A percentile compares a stretch with the other conserved stretches of the same genome.
phyloP scores from a whole-genome alignment of 176 grass and related monocot species.

The Avena sativa region DNA sequence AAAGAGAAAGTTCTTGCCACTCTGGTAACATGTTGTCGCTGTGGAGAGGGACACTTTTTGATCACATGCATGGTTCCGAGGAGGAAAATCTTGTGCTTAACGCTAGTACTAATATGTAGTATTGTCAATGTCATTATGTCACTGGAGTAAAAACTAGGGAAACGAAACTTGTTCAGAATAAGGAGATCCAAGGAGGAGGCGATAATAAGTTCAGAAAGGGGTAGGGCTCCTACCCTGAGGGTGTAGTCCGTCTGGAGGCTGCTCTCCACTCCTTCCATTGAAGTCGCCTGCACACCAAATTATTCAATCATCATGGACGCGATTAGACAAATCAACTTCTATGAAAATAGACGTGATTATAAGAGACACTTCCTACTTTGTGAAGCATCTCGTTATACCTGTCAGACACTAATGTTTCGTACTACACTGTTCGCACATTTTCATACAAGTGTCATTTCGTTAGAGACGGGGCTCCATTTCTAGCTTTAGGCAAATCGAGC shows the following conservation, averaged over 20 bases:
- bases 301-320: not conserved
- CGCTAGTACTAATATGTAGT: not conserved
- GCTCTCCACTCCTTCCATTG: constrained; percentile 83
- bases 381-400: too few relatives aligned
- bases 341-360: not conserved
- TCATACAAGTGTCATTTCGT: too few relatives aligned
- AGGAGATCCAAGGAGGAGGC: not conserved
- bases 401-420: too few relatives aligned
- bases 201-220: not conserved
- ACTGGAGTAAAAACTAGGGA: not conserved
- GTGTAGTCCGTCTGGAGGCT: constrained; percentile 99
- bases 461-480: too few relatives aligned
- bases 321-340: not conserved
- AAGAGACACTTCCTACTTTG: too few relatives aligned
- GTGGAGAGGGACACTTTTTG: not conserved
- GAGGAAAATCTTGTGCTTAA: not conserved
- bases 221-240: constrained; percentile 64
- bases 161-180: not conserved
- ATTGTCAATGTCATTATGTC: not conserved
- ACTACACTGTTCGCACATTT: too few relatives aligned
- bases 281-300: constrained; percentile 66
- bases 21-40: not conserved
- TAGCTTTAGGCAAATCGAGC: too few relatives aligned
- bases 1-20: not conserved
- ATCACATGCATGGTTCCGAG: not conserved